Evolutionary conservation across 768 basidiomycete species (phyloP).

Genomic region (Rhodotorula diobovata): DNA sequence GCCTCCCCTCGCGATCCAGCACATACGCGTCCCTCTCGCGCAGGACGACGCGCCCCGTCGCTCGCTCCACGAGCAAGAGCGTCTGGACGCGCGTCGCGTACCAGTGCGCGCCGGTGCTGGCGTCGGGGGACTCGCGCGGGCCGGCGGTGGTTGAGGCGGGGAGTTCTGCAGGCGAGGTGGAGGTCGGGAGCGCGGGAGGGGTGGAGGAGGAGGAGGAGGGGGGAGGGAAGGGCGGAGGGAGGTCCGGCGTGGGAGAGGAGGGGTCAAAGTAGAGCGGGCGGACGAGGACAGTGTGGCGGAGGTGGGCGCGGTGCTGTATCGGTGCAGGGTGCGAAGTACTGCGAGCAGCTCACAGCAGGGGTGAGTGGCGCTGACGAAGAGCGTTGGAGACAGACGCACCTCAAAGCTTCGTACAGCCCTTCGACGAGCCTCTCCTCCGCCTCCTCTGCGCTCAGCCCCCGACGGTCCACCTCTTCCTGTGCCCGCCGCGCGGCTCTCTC

Average conservation of each 20-base stretch:
- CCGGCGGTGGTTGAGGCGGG: background rate
- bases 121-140: too few relatives aligned
- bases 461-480: conserved; percentile 15
- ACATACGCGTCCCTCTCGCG: conserved; percentile 35
- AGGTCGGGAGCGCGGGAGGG: background rate
- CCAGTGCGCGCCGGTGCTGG: conserved; percentile 24
- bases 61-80: conserved; percentile 33
- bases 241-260: conserved; percentile 5
- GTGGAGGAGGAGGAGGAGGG: background rate
- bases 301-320: conserved; percentile 23
- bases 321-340: conserved; percentile 13
- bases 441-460: background rate
- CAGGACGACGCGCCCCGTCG: conserved; percentile 18
- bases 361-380: background rate
- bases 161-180: background rate
- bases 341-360: background rate
- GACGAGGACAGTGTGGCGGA: conserved; percentile 38
- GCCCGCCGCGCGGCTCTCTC: conserved; percentile 12
- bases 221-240: conserved; percentile 18
- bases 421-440: conserved; percentile 40
- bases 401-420: conserved; percentile 39
- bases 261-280: conserved; percentile 31
- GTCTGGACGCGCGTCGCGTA: conserved; percentile 42
- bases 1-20: conserved; percentile 19
- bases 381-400: conserved; percentile 39